phyloP scores from a whole-genome alignment of 352 stramenopile species.

The Phytophthora litchii region DNA sequence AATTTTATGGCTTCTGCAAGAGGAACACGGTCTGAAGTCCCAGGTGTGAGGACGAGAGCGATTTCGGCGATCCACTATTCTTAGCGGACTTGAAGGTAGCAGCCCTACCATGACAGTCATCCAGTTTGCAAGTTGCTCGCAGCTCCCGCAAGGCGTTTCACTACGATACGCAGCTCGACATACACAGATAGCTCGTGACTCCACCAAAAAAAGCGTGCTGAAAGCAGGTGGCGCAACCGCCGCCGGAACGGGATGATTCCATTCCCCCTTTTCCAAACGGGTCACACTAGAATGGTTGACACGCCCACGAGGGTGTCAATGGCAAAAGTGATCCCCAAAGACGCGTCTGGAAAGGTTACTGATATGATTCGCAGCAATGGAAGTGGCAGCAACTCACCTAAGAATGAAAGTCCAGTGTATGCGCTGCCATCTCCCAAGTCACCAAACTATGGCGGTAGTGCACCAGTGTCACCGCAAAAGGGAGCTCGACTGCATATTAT shows the following conservation, averaged over 20 bases:
- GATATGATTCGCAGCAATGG: conserved; percentile 41
- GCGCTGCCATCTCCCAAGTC: conserved; percentile 26
- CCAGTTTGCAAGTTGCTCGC: conserved; percentile 37
- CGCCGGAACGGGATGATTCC: conserved; percentile 54
- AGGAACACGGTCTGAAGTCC: conserved; percentile 5
- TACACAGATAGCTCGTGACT: conserved; percentile 15
- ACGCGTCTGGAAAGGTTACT: conserved; percentile 32
- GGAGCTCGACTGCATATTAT: conserved; percentile 55
- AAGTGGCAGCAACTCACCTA: conserved; percentile 24
- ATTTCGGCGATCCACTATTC: conserved; percentile 23
- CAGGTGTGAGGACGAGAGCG: conserved; percentile 29
- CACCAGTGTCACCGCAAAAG: conserved; percentile 32
- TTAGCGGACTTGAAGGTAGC: conserved; percentile 6
- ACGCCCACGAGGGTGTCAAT: conserved; percentile 56
- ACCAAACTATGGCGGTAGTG: conserved; percentile 17
- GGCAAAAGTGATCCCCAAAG: conserved; percentile 80
- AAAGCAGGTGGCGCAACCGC: conserved; percentile 24
- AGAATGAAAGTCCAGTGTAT: conserved; percentile 5
- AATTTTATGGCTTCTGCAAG: conserved; percentile 14
- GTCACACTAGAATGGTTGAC: conserved; percentile 81
- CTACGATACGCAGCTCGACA: conserved; percentile 6
- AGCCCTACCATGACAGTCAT: not conserved
- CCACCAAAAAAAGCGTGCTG: conserved; percentile 19
- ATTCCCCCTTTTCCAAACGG: conserved; percentile 78
- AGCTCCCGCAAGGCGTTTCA: conserved; percentile 29